Conservation (phyloP, 441 rosid species). For the Croton setiger region DNA sequence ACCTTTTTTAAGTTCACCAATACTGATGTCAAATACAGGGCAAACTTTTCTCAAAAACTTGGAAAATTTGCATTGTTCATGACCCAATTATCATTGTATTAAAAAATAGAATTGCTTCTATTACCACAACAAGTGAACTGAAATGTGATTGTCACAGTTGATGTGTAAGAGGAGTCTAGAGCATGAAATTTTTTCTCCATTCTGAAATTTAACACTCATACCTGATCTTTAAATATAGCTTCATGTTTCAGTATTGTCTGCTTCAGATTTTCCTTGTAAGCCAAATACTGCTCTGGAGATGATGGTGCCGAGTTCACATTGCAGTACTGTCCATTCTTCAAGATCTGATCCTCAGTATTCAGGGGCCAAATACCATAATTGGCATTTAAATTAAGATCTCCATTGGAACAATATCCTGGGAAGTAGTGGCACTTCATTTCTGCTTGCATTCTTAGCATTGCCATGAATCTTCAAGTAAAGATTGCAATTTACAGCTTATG, state of each 20-base stretch:
- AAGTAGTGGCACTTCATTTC: slow-evolving; percentile 33
- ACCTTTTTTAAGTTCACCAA: neutral
- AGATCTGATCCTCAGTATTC: slow-evolving; percentile 31
- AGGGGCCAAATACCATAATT: slow-evolving; percentile 32
- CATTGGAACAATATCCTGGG: slow-evolving; percentile 29
- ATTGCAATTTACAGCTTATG: slow-evolving; percentile 1
- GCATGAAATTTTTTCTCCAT: neutral
- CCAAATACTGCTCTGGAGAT: slow-evolving; percentile 29
- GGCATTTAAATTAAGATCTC: slow-evolving; percentile 39
- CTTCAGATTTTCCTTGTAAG: slow-evolving; percentile 41
- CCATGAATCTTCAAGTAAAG: slow-evolving; percentile 23
- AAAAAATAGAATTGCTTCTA: neutral
- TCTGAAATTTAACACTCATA: slow-evolving; percentile 20
- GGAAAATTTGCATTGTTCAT: neutral
- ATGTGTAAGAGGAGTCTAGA: neutral
- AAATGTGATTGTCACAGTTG: neutral
- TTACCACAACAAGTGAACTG: neutral
- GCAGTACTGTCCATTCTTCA: slow-evolving; percentile 30
- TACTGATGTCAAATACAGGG: neutral
- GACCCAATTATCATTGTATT: neutral
- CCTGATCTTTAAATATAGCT: slow-evolving; percentile 68
- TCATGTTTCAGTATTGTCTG: slow-evolving; percentile 68
- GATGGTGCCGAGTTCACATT: slow-evolving; percentile 28
- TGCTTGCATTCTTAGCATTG: slow-evolving; percentile 40
- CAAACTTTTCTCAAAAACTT: neutral